Base-by-base conservation (phyloP, 768 basidiomycete genomes). In the Fistulinella prunicolor region DNA sequence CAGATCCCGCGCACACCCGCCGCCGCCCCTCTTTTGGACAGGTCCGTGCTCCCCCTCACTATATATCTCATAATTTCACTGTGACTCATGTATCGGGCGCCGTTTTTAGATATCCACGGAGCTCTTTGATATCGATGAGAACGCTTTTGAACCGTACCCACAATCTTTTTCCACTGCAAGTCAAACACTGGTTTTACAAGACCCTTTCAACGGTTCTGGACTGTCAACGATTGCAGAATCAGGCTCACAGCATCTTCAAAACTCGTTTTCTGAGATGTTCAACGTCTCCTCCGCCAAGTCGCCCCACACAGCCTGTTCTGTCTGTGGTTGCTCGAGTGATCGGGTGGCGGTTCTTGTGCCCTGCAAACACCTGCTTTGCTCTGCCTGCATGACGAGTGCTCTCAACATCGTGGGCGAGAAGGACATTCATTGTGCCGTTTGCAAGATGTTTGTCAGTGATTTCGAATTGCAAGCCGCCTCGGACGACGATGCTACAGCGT, bases 331-430 rank as follows among this genome's bases (percentile, higher is more conserved):
- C 34, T 58, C 66, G 34, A 66, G 69, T 37, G 72, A 65, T 47
- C 73, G 57, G 19, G 72, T 89, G 30, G 89, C 84, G 1, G 73
- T 87, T 51, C 76, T 93, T 17, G 75, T 79, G 20, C 89, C 90
- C 0, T 93, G 90, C 66, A 62, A 70, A 6, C 90, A 93, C 63
- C 76, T 84, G 1, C 71, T 92, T 2, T 93, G 90, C 62, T 86
- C 88, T 3, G 76, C 77, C 9, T 93, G 90, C 60, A 74, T 93
- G 46, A 93, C 90, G 1, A 89, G 88, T 42, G 86, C 88, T 8
- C 73, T 93, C 43, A 93, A 93, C 56, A 92, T 92, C 43, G 90
- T 91, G 16, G 89, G 89, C 7, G 89, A 93, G 66, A 92, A 91
- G 62, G 85, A 87, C 49, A 88, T 92, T 79, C 79, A 83, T 50